phyloP scores from a whole-genome alignment of 2,329 filamentous ascomycete genomes.

The Beauveria sp. region DNA sequence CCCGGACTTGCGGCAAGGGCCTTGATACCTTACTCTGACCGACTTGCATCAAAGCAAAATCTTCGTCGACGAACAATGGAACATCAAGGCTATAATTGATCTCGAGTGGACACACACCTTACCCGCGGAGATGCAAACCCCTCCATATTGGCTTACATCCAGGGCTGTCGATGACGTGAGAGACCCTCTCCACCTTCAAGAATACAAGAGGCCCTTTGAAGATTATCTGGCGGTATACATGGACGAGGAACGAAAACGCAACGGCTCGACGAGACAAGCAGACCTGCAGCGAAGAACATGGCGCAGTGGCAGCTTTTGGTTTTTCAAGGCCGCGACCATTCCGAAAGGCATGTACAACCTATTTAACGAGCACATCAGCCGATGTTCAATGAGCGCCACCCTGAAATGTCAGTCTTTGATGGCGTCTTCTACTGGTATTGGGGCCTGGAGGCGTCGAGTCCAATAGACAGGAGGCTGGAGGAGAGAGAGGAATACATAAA shows the following conservation, averaged over 20 bases:
- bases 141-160: conserved; percentile 22
- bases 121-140: conserved; percentile 19
- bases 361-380: not conserved
- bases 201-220: not conserved
- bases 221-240: not conserved
- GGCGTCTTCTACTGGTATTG: not conserved
- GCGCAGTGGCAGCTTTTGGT: not conserved
- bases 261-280: not conserved
- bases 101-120: conserved; percentile 22
- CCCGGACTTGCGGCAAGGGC: conserved; percentile 20
- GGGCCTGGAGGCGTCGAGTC: not conserved
- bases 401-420: not conserved
- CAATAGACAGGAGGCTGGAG: not conserved
- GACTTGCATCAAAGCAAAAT: conserved; percentile 31
- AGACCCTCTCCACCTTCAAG: not conserved
- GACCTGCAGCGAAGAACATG: not conserved
- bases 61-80: conserved; percentile 24
- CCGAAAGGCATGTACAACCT: not conserved
- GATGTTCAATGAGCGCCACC: not conserved
- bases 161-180: conserved; percentile 1
- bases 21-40: conserved; percentile 24
- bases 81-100: conserved; percentile 24
- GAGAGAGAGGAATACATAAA: not conserved
- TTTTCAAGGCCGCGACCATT: not conserved
- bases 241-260: not conserved